A percentile compares a stretch with the other conserved stretches of the same genome.
Conservation (phyloP, 1,284 basidiomycete genomes). For the Cryptococcus sp. region DNA sequence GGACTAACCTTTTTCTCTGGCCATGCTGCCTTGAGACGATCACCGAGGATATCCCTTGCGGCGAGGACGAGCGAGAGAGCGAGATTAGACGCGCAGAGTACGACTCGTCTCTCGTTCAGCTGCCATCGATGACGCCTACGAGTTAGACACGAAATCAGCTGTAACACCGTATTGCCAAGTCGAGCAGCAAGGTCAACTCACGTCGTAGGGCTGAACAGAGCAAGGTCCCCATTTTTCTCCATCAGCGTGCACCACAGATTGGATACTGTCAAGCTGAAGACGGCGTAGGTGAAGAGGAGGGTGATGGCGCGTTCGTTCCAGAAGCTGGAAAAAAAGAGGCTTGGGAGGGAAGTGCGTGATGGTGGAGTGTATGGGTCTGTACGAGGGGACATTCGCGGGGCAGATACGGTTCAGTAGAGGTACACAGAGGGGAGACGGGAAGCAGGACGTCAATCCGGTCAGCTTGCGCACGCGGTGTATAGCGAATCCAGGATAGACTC, state of each 20-base stretch:
- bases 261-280: slow-evolving; percentile 24
- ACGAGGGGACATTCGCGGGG: slow-evolving; percentile 9
- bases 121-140: slow-evolving; percentile 46
- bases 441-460: neutral
- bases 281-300: slow-evolving; percentile 26
- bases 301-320: slow-evolving; percentile 17
- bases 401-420: too few relatives aligned
- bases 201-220: slow-evolving; percentile 14
- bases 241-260: slow-evolving; percentile 17
- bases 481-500: slow-evolving; percentile 3
- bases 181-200: slow-evolving; percentile 14
- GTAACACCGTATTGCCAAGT: neutral
- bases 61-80: slow-evolving; percentile 29
- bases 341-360: slow-evolving; percentile 9
- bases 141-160: neutral
- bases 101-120: slow-evolving; percentile 49
- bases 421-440: neutral
- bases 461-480: neutral
- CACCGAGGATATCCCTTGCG: slow-evolving; percentile 31
- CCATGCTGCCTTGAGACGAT: slow-evolving; percentile 32
- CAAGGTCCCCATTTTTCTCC: slow-evolving; percentile 13
- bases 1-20: slow-evolving; percentile 32
- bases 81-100: slow-evolving; percentile 38
- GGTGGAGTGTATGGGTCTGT: slow-evolving; percentile 14
- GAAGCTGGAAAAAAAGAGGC: slow-evolving; percentile 26